Evolutionary conservation across 495 filamentous ascomycete species (phyloP).

Genomic region (Neurospora sp.): DNA sequence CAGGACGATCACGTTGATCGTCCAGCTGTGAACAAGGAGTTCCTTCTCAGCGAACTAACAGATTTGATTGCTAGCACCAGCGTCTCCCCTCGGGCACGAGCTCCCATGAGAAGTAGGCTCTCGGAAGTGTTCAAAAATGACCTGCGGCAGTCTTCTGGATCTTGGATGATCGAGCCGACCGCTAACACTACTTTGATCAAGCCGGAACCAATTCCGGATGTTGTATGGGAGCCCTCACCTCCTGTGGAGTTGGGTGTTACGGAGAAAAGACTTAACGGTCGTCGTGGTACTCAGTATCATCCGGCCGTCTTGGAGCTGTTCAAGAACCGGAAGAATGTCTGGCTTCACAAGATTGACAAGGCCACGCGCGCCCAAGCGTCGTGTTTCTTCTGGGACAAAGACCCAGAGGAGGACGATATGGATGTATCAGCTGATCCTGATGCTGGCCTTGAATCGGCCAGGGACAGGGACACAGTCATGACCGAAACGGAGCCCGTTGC

Average conservation of each 20-base stretch:
- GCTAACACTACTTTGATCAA: not conserved
- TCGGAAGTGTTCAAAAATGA: not conserved
- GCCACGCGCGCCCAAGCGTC: not conserved
- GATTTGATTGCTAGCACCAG: not conserved
- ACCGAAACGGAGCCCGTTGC: not conserved
- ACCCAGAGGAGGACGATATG: not conserved
- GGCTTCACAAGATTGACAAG: not conserved
- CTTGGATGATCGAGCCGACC: not conserved
- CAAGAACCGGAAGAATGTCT: not conserved
- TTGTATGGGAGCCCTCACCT: not conserved
- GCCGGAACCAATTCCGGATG: not conserved
- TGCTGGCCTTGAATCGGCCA: not conserved
- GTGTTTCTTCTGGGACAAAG: not conserved
- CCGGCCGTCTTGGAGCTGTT: not conserved
- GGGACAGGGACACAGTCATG: not conserved
- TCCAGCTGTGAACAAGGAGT: not conserved
- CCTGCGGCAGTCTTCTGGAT: not conserved
- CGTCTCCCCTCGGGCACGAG: not conserved
- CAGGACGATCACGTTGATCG: not conserved
- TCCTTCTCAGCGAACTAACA: not conserved
- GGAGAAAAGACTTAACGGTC: constrained; percentile 6
- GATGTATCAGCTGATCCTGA: not conserved
- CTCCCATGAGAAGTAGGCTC: not conserved
- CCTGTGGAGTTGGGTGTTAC: constrained; percentile 3
- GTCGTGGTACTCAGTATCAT: not conserved